Base-by-base conservation (phyloP, 129 eudicot genomes). In the Silybum marianum region DNA sequence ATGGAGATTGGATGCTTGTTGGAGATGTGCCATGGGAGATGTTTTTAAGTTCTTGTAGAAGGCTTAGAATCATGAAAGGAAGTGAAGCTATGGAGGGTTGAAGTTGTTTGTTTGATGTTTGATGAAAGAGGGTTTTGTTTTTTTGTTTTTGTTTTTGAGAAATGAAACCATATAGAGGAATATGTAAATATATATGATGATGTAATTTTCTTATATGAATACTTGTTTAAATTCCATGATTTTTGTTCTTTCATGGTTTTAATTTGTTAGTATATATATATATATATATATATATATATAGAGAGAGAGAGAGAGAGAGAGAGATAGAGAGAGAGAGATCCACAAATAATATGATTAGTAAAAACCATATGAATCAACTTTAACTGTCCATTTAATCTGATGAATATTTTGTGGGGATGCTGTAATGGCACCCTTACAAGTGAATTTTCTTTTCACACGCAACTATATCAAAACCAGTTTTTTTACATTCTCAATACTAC, bases 21-120 rank as follows among this genome's bases (percentile, higher is more conserved):
- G 98, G 98, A 42, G 96, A 93, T 86, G 98, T 93, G 7, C 96
- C 98, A 77, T 93, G 92, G 92, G 96, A 93, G 22, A 90, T 93
- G 98, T 93, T 93, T 67, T 74, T 84, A 38, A 86, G 74, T 24
- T 91, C 97, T 79, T 93, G 98, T 84, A 88, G 36, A 75, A 91
- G 97, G 79, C 85, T 93, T 16, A 89, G 98, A 84, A 91, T 93
- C 88, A 93, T 91, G 90, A 93, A 90, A 82, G 90, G 88, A 18
- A 86, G 89, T 18, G 97, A 93, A 72, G 92, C 91, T 77, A 82
- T 83, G 23, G 78, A 83, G 78, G 60, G 78, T 83, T 83, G 70
- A 82, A 44, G 12, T 40, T 10, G 11, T 39, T 40, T 28, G 48
- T 2, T 9, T 11, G 0, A 40, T 10, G 11, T 40, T 40, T 40